A percentile compares a stretch with the other conserved stretches of the same genome.
Evolutionary conservation across 306 rosid species (phyloP).

Genomic region (Glycyrrhiza uralensis): DNA sequence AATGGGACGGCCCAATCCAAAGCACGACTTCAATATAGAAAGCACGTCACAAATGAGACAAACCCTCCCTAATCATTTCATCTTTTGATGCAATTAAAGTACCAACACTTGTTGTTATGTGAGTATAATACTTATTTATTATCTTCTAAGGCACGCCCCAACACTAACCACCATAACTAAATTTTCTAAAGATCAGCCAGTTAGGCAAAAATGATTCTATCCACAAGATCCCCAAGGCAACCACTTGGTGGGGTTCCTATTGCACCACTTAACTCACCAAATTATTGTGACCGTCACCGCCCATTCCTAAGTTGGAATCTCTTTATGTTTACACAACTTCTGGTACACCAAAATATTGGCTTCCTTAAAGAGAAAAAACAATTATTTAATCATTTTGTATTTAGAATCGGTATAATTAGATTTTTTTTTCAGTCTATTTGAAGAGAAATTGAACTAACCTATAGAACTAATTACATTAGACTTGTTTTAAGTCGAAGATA

Average conservation of each 20-base stretch:
- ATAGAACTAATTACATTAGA: too few species aligned
- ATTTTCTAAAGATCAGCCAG: constrained; percentile 9
- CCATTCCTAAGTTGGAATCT: constrained; percentile 20
- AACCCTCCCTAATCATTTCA: not conserved
- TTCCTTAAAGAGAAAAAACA: not conserved
- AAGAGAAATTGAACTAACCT: not conserved
- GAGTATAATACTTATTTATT: constrained; percentile 7
- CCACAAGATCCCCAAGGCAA: constrained; percentile 10
- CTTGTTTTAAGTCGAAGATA: not conserved
- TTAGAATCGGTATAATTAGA: not conserved
- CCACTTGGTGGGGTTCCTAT: constrained; percentile 13
- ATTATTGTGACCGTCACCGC: constrained; percentile 23
- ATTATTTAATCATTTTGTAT: not conserved
- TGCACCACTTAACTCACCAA: constrained; percentile 17
- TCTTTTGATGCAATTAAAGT: not conserved
- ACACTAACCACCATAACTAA: constrained; percentile 34
- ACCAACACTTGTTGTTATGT: constrained; percentile 15
- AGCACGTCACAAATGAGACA: not conserved
- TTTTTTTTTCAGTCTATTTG: not conserved
- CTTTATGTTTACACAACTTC: constrained; percentile 29
- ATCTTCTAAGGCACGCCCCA: constrained; percentile 35
- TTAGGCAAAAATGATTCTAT: not conserved
- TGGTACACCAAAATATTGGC: constrained; percentile 4
- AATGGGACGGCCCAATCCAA: not conserved
- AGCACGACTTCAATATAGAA: not conserved